A percentile compares a stretch with the other conserved stretches of the same genome.
phyloP scores from a whole-genome alignment of 2,329 filamentous ascomycete genomes.

The Xylaria multiplex region DNA sequence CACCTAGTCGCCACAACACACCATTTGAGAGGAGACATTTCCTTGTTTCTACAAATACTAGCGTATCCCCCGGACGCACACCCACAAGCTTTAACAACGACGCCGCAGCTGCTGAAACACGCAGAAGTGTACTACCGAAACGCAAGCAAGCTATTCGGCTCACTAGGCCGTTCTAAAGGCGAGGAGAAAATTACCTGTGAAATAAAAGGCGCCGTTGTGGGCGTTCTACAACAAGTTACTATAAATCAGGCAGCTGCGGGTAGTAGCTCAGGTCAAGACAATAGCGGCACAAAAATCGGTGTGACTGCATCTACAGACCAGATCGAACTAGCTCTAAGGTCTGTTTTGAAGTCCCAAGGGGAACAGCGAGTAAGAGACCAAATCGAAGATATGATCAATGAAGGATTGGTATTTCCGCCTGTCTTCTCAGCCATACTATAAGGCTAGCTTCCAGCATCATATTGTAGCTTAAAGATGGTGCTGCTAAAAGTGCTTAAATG shows the following conservation, averaged over 20 bases:
- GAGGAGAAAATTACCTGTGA: constrained; percentile 32
- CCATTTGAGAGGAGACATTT: constrained; percentile 45
- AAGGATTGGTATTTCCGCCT: constrained; percentile 26
- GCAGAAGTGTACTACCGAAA: constrained; percentile 49
- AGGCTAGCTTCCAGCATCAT: not conserved
- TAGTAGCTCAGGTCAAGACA: constrained; percentile 27
- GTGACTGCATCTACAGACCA: constrained; percentile 18
- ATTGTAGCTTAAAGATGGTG: not conserved
- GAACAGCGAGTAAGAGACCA: constrained; percentile 31
- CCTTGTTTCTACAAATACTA: constrained; percentile 43
- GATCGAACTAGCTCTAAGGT: constrained; percentile 23
- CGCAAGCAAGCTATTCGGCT: constrained; percentile 43
- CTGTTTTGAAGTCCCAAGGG: constrained; percentile 15
- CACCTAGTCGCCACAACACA: constrained; percentile 44
- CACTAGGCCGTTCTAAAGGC: constrained; percentile 11
- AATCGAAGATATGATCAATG: constrained; percentile 31
- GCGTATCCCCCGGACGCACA: constrained; percentile 42
- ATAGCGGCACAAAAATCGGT: not conserved
- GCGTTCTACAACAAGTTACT: constrained; percentile 30
- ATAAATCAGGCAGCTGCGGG: constrained; percentile 10
- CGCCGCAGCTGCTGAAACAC: constrained; percentile 44
- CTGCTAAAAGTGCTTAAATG: not conserved
- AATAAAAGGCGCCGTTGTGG: constrained; percentile 36
- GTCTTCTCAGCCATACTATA: constrained; percentile 29
- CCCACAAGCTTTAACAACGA: constrained; percentile 39